Evolutionary conservation across 495 filamentous ascomycete genomes (phyloP).

Genomic region (Aspergillus coremiiformis): DNA sequence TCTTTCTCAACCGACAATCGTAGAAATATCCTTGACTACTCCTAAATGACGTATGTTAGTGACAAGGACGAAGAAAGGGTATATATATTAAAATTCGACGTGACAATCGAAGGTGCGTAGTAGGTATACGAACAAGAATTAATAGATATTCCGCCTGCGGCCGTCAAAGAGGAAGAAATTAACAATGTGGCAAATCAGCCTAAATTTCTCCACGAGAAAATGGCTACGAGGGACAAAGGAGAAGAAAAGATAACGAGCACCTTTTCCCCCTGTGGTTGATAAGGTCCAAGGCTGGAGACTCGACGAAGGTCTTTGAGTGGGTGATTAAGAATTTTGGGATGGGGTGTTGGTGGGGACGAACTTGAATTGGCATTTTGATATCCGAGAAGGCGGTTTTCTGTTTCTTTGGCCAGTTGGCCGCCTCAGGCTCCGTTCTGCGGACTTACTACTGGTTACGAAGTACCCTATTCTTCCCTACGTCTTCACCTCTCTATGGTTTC

Average conservation of each 20-base stretch:
- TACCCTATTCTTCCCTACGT: no score
- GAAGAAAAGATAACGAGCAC: background rate
- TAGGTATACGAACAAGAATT: slow-evolving; percentile 11
- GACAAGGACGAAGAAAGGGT: no score
- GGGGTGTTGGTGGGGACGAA: slow-evolving; percentile 13
- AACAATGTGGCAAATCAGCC: slow-evolving; percentile 12
- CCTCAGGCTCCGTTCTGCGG: no score
- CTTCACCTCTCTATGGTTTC: no score
- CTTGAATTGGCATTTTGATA: slow-evolving; percentile 10
- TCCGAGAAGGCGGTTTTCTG: background rate
- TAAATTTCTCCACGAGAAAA: slow-evolving; percentile 11
- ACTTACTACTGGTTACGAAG: no score
- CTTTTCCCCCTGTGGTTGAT: slow-evolving; percentile 14
- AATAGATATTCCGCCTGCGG: slow-evolving; percentile 6
- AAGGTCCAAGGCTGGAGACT: slow-evolving; percentile 11
- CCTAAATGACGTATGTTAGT: background rate
- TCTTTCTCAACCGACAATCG: background rate
- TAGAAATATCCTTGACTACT: background rate
- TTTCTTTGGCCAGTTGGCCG: slow-evolving; percentile 2
- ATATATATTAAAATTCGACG: background rate
- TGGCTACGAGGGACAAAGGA: slow-evolving; percentile 3
- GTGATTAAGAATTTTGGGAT: slow-evolving; percentile 19
- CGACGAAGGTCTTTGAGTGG: slow-evolving; percentile 8
- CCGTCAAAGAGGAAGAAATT: slow-evolving; percentile 7
- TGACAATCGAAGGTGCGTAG: background rate